These are phyloP conservation scores for Exophiala sideris DNA, from an alignment of 2,329 filamentous ascomycete species.

Conservation along the genomic window DNA sequence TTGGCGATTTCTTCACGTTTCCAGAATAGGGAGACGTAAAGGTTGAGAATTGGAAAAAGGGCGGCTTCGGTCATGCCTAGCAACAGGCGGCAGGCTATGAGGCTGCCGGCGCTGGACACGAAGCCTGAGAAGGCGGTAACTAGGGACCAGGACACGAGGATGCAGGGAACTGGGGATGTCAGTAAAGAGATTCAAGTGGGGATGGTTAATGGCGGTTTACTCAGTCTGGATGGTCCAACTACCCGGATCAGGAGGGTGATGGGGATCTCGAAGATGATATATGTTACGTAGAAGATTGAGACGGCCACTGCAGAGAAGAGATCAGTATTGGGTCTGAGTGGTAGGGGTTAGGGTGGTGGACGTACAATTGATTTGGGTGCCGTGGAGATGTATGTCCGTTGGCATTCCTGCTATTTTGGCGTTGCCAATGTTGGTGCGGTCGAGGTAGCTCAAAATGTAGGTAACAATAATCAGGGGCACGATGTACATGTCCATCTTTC, in stretches of 20 bases:
- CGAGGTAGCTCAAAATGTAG: slow-evolving; percentile 24
- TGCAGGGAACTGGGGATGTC: slow-evolving; percentile 20
- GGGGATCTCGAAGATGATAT: slow-evolving; percentile 38
- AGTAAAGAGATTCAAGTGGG: slow-evolving; percentile 12
- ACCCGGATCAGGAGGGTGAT: slow-evolving; percentile 37
- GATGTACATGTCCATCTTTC: too few species aligned
- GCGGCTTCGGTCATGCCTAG: slow-evolving; percentile 44
- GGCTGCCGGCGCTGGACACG: slow-evolving; percentile 37
- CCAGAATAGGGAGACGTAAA: neutral
- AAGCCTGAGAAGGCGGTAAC: slow-evolving; percentile 48
- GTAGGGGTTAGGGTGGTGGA: too few species aligned
- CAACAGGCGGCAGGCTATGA: slow-evolving; percentile 48
- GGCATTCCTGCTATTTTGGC: slow-evolving; percentile 45
- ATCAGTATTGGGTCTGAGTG: too few species aligned
- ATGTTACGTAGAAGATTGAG: slow-evolving; percentile 4
- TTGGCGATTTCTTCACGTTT: slow-evolving; percentile 35
- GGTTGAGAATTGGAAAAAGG: slow-evolving; percentile 46
- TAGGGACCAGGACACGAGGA: slow-evolving; percentile 34
- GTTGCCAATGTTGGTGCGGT: slow-evolving; percentile 48
- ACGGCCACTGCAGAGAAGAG: neutral
- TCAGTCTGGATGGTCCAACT: slow-evolving; percentile 21
- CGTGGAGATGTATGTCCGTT: slow-evolving; percentile 41
- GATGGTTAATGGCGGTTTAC: too few species aligned
- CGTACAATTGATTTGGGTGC: slow-evolving; percentile 36
- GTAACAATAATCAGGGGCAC: too few species aligned